Percentiles rank a stretch among this genome's conserved stretches.
These are phyloP conservation scores for Gaeumannomyces sp. DNA, from an alignment of 2,329 filamentous ascomycete species.

Conservation along the genomic window DNA sequence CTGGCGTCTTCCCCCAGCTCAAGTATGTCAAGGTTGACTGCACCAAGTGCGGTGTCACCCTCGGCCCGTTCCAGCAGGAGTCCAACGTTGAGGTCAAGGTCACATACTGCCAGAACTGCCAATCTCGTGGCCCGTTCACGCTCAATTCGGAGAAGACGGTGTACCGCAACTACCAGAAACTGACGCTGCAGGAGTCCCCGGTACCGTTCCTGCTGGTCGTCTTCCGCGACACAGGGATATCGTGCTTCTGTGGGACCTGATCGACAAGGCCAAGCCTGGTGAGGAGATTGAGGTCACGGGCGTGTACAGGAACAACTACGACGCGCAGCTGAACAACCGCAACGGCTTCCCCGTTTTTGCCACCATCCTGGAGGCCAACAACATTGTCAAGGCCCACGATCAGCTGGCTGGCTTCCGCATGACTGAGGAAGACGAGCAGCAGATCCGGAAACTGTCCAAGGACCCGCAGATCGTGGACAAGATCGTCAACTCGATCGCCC, in stretches of 20 bases:
- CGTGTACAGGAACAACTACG: constrained; percentile 97
- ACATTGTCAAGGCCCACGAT: constrained; percentile 94
- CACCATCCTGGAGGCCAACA: constrained; percentile 94
- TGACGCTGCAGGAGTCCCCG: constrained; percentile 97
- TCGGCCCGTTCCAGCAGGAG: constrained; percentile 96
- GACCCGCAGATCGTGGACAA: constrained; percentile 92
- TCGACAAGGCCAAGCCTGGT: constrained; percentile 92
- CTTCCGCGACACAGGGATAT: constrained; percentile 90
- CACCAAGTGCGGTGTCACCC: constrained; percentile 81
- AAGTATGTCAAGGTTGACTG: constrained; percentile 99
- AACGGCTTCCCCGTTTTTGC: constrained; percentile 98
- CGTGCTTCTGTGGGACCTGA: constrained; percentile 92
- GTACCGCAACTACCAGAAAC: constrained; percentile 97
- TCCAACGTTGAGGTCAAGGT: constrained; percentile 95
- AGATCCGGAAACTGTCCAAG: constrained; percentile 79
- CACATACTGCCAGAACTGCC: constrained; percentile 92
- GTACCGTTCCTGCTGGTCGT: constrained; percentile 91
- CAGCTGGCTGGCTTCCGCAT: constrained; percentile 94
- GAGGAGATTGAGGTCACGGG: constrained; percentile 97
- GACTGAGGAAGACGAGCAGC: constrained; percentile 88
- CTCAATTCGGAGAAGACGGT: constrained; percentile 97
- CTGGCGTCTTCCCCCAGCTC: constrained; percentile 92
- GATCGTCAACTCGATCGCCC: constrained; percentile 86
- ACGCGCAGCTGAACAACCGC: constrained; percentile 94
- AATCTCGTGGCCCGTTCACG: constrained; percentile 89